These are phyloP conservation scores for Kentomonas sorsogonicus DNA, from an alignment of 208 protist genomes.

Conservation along the genomic window DNA sequence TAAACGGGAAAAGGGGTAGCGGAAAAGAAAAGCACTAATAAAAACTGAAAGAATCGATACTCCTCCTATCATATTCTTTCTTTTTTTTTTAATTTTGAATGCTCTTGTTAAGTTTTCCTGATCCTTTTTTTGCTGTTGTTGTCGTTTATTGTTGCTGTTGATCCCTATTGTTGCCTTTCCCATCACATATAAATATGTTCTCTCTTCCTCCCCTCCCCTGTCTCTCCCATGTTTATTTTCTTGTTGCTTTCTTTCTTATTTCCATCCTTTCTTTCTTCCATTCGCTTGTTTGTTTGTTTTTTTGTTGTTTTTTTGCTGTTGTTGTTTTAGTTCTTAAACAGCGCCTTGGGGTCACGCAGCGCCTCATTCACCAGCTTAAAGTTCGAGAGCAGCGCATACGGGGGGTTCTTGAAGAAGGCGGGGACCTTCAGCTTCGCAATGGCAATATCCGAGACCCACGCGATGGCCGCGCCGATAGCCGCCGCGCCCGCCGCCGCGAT, in stretches of 20 bases:
- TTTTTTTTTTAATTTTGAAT: slow-evolving; percentile 9
- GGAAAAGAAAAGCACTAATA: too few species aligned
- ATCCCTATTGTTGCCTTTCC: too few species aligned
- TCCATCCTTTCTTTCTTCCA: not conserved
- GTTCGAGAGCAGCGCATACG: slow-evolving; percentile 47
- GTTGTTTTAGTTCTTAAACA: slow-evolving; percentile 46
- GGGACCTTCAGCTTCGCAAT: slow-evolving; percentile 31
- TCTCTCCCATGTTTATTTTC: too few species aligned
- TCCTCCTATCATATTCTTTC: not conserved
- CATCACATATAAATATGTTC: not conserved
- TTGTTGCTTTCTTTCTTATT: slow-evolving; percentile 3
- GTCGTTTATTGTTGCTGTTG: too few species aligned
- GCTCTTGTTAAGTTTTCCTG: too few species aligned
- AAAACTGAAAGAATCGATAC: too few species aligned
- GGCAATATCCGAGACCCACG: slow-evolving; percentile 40
- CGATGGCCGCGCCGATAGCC: slow-evolving; percentile 21
- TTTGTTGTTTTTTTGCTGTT: too few species aligned
- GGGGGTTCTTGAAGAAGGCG: slow-evolving; percentile 42
- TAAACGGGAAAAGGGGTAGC: too few species aligned
- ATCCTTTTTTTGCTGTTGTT: slow-evolving; percentile 12
- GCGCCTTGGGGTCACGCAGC: slow-evolving; percentile 29
- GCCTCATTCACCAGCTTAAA: slow-evolving; percentile 45
- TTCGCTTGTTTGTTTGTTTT: not conserved
- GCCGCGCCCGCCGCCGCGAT: slow-evolving; percentile 16
- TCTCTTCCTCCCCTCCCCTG: too few species aligned